These are phyloP conservation scores for Prunus padus DNA, from an alignment of 306 rosid genomes.

Conservation along the genomic window DNA sequence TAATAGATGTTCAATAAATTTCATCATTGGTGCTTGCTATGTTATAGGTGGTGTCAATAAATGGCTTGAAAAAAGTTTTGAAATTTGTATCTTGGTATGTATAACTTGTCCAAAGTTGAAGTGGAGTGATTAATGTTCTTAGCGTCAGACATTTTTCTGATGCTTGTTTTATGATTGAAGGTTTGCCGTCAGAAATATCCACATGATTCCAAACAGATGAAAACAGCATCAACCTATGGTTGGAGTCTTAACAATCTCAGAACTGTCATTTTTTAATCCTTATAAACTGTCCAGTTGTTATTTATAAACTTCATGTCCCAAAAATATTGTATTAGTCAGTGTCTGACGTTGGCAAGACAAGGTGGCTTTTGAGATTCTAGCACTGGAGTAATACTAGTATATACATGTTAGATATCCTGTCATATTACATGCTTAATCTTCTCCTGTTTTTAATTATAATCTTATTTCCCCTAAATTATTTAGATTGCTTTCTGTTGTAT, in stretches of 20 bases:
- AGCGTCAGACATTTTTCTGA: background rate
- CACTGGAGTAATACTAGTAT: background rate
- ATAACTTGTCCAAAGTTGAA: background rate
- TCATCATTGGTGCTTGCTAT: background rate
- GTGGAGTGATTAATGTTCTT: background rate
- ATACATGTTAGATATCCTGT: background rate
- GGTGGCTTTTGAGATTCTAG: slow-evolving; percentile 3
- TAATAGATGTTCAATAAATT: background rate
- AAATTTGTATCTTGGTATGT: background rate
- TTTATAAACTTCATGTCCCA: background rate
- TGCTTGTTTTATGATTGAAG: background rate
- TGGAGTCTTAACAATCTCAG: background rate
- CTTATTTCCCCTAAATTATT: background rate
- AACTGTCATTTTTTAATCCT: background rate
- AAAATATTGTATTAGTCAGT: background rate
- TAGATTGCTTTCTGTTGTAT: slow-evolving; percentile 8
- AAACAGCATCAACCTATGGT: background rate
- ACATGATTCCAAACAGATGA: background rate
- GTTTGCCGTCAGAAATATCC: slow-evolving; percentile 1
- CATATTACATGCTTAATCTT: background rate
- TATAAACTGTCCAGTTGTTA: background rate
- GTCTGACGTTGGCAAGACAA: background rate
- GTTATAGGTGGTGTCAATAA: background rate
- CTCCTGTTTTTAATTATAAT: background rate
- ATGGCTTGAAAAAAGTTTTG: background rate